phyloP scores from a whole-genome alignment of 345 rosid species.

The Eucalyptus pauciflora region DNA sequence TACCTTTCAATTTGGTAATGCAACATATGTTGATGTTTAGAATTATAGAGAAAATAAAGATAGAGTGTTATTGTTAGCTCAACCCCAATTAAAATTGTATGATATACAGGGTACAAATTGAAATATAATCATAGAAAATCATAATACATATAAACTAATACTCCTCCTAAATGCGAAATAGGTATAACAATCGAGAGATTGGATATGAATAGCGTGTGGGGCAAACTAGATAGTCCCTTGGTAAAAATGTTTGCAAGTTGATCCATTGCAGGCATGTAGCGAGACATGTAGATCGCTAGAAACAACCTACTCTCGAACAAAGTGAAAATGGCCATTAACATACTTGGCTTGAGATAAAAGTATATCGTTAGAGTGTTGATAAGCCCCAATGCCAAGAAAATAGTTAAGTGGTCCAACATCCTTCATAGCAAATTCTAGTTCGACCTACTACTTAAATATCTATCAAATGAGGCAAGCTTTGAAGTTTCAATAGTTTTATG shows the following conservation, averaged over 20 bases:
- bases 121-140: not conserved
- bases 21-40: not conserved
- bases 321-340: not conserved
- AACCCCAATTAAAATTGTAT: not conserved
- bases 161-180: not conserved
- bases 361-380: not conserved
- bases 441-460: not conserved
- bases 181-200: not conserved
- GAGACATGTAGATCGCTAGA: not conserved
- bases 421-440: not conserved
- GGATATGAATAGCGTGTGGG: not conserved
- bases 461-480: not conserved
- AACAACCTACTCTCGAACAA: not conserved
- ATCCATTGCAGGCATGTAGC: not conserved
- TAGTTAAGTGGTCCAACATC: not conserved
- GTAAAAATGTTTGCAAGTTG: not conserved
- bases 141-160: not conserved
- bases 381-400: not conserved
- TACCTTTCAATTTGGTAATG: not conserved
- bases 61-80: not conserved
- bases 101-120: rapidly evolving
- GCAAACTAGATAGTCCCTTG: not conserved
- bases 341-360: not conserved
- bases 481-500: not conserved
- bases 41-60: not conserved